Base-by-base conservation (phyloP, 164 flowering plant species). In the Nelumbo lutea region DNA sequence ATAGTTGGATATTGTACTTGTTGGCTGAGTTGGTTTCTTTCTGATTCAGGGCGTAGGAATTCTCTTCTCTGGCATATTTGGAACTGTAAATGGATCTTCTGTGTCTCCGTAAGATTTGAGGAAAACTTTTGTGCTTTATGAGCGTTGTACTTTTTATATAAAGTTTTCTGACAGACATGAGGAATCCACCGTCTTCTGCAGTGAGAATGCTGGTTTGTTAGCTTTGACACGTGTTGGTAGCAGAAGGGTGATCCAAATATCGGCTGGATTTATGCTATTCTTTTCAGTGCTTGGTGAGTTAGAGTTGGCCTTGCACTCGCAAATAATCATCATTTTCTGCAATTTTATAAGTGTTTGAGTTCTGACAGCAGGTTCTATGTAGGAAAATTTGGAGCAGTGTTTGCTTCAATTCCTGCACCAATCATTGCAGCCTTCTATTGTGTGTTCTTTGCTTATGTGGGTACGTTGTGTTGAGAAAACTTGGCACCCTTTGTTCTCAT, bases 211-310 rank as follows among this genome's bases (percentile, higher is more conserved):
- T 72, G 97, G 97, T 58, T 75, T 91, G 79, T 76, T 91, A 67
- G 97, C 88, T n/a, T 66, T 89, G 66, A 91, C 97, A 47, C 89
- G 90, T 6, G 90, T 91, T 62, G 97, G 97, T 6, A 91, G 93
- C 81, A 81, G 95, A 78, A 88, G 95, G 73, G 97, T 89, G 47
- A 90, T 88, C 57, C 92, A 88, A 55, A 86, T 85, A 41, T 82
- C 92, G 27, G 90, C 92, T 15, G 88, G 90, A 14, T 88, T 88
- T 78, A 88, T 88, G 92, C 81, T 88, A 38, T 88, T 86, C 81
- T 88, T 91, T 71, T 89, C 97, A 9, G 76, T 91, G 42, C 95
- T 91, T 61, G 97, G 97, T 86, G 66, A 71, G 78, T 64, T 9
- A 15, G 40, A 42, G 58, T 15, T 61, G 1, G 27, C 48, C 10